Base-by-base conservation (phyloP, 345 rosid genomes). In the Raphanus sativus region DNA sequence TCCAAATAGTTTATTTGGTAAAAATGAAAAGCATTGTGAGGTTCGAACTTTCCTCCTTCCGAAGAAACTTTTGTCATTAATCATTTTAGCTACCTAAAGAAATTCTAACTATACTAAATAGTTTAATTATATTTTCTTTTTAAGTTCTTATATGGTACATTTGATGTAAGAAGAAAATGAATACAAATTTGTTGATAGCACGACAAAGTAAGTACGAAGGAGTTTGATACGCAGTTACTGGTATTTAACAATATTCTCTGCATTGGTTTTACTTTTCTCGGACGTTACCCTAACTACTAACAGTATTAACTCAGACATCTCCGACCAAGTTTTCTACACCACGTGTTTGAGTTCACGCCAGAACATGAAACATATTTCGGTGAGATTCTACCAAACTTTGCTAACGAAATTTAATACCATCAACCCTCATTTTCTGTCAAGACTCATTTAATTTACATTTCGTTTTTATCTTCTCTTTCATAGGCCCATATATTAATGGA, bases 381-480 rank as follows among this genome's bases (percentile, higher is more conserved):
- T 72, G 25, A 71, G 15, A 59, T 73, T 60, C 70, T 50, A 79
- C 82, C 78, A 73, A 79, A 79, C 82, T 73, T 79, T 66, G 13
- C 38, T 6, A 67, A 67, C 77, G 13, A 79, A 50, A 79, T 79
- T 78, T 67, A 73, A 52, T 78, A 61, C 38, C 50, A 67, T 67
- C 55, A 25, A 48, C 63, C 8, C 42, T 24, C 6, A 25, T 13
- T 25, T 48, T 24, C 11, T 29, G 64, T 70, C 74, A 69, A 71
- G 66, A 38, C 16, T 33, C 52, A n/a, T 58, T n/a, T 55, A 21
- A n/a, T 58, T n/a, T 63, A 38, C 28, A 15, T 26, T 67, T 59
- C 6, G 21, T n/a, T 24, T 55, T 4, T 25, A 4, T 10, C 5
- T 8, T 63, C 69, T 73, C 73, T 66, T 60, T 72, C 63, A 16